Percentiles rank a stretch among this genome's conserved stretches.
These are phyloP conservation scores for Ophiostoma sp. DNA, from an alignment of 2,329 filamentous ascomycete genomes.

Conservation along the genomic window DNA sequence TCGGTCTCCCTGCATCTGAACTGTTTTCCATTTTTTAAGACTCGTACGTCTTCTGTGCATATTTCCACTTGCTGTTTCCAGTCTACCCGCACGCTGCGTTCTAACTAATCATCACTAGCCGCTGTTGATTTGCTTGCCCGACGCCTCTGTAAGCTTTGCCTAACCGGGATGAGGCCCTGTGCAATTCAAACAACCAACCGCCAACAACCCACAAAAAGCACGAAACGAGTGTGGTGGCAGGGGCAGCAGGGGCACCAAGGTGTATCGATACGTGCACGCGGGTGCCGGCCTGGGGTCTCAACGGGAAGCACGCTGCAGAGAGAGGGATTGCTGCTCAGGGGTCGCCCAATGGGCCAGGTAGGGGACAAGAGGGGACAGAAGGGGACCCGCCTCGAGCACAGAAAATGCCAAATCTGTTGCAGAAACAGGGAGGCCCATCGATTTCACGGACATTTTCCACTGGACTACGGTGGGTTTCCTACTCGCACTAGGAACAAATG, in stretches of 20 bases:
- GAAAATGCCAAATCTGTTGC: conserved; percentile 5
- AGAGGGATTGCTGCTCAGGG: neutral
- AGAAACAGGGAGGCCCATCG: neutral
- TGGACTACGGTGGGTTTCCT: neutral
- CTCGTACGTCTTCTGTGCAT: neutral
- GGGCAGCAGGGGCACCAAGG: conserved; percentile 10
- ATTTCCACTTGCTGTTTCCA: conserved; percentile 13
- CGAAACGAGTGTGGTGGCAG: conserved; percentile 6
- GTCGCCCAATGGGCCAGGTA: neutral
- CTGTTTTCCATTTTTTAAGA: neutral
- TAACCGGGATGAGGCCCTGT: conserved; percentile 12
- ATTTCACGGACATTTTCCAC: neutral
- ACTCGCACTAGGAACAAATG: neutral
- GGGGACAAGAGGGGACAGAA: neutral
- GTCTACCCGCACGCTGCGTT: neutral
- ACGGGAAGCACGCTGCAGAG: conserved; percentile 18
- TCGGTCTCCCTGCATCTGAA: neutral
- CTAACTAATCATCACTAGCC: neutral
- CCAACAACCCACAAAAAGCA: conserved; percentile 2
- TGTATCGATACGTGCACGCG: conserved; percentile 22
- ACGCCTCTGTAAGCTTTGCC: conserved; percentile 6
- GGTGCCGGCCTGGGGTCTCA: conserved; percentile 11
- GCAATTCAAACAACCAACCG: conserved; percentile 1
- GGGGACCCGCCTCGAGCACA: neutral
- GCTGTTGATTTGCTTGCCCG: conserved; percentile 10